phyloP scores from a whole-genome alignment of 371 early-diverging fungal genomes.

The Mucor lusitanicus region DNA sequence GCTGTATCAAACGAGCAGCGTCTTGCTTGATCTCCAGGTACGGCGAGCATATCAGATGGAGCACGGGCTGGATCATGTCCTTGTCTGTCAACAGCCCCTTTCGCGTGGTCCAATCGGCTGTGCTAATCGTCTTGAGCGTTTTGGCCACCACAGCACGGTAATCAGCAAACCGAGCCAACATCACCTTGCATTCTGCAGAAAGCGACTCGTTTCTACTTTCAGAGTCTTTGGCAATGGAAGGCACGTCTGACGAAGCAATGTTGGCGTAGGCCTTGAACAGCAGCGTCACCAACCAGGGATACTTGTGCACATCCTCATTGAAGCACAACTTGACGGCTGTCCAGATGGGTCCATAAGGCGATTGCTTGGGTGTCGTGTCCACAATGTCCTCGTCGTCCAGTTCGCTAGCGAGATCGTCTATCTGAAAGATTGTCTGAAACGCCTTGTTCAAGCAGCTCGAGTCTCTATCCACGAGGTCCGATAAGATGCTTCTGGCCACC shows the following conservation, averaged over 20 bases:
- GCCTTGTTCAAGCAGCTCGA: constrained; percentile 12
- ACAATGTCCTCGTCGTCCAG: not conserved
- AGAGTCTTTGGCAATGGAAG: constrained; percentile 3
- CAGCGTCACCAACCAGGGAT: constrained; percentile 7
- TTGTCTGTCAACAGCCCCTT: constrained; percentile 1
- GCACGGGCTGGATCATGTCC: constrained; percentile 18
- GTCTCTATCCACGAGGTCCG: constrained; percentile 24
- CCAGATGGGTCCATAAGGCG: constrained; percentile 22
- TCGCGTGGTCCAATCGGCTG: not conserved
- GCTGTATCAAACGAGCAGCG: constrained; percentile 7
- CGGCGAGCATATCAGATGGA: constrained; percentile 25
- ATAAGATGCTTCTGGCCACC: constrained; percentile 20
- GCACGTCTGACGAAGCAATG: constrained; percentile 25
- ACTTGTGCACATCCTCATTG: not conserved
- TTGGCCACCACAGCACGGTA: not conserved
- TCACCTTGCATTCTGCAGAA: not conserved
- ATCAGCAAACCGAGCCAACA: not conserved
- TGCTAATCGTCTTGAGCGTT: not conserved
- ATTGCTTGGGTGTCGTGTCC: not conserved
- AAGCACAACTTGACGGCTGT: constrained; percentile 3
- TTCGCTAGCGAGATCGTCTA: not conserved
- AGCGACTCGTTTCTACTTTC: not conserved
- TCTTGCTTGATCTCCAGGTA: constrained; percentile 20
- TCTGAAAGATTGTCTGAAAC: constrained; percentile 15
- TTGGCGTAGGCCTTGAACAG: constrained; percentile 26